Base-by-base conservation (phyloP, 345 rosid genomes). In the Salix dunnii region DNA sequence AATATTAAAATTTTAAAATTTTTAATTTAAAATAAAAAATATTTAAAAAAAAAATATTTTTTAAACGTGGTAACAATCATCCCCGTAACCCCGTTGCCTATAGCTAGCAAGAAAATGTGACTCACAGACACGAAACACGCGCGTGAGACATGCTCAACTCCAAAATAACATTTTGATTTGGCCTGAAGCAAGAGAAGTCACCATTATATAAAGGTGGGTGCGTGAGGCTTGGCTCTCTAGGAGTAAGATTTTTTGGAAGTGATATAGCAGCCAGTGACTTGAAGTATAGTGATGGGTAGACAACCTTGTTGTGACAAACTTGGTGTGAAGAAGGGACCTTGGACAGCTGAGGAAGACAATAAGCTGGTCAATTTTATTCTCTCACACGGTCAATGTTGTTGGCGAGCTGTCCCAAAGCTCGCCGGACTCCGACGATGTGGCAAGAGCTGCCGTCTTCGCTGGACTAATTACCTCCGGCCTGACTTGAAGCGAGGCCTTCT, bases 391-490 rank as follows among this genome's bases (percentile, higher is more conserved):
- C 92, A 90, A 67, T 91, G 96, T 73, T 91, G 96, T 71, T 91
- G 96, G 96, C 88, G 93, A 3, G 89, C 88, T 8, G 85, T 91
- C 12, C 96, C 96, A 0, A 90, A 88, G 81, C 91, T 91, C 55
- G 90, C 96, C 7, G 92, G 91, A 10, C 87, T 91, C 78, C 86
- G 87, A 27, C 91, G 96, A 27, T 90, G 96, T 35, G 96, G 96
- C 67, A 91, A 91, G 82, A 91, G 96, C 18, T 89, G 96, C 80
- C 93, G 96, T 16, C 91, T 91, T 75, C 93, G 96, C 9, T 91
- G 96, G 96, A 91, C 91, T n/a, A 91, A 91, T 68, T 90, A 91
- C 69, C 93, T 91, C 76, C 91, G 93, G 46, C 93, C 96, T 10
- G 93, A 90, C 88, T 77, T 91, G 70, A 91, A 91, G 77, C 82